phyloP scores from a whole-genome alignment of 129 eudicot species.

The Pseudognaphalium luteoalbum region DNA sequence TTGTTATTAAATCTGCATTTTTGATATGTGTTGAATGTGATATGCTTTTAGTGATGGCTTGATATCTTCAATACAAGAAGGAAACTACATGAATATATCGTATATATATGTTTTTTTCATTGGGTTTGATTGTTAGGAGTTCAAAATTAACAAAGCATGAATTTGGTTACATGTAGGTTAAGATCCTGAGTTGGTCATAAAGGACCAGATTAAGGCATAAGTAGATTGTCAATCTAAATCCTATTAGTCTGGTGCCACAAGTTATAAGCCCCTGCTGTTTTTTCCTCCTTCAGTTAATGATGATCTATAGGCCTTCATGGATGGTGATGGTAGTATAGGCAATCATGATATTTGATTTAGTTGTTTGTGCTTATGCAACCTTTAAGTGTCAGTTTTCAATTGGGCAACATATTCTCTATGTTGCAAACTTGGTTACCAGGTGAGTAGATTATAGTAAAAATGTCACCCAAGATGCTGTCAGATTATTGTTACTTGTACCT shows the following conservation, averaged over 20 bases:
- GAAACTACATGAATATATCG: neutral
- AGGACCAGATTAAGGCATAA: neutral
- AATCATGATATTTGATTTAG: neutral
- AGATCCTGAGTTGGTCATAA: neutral
- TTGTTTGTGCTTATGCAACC: neutral
- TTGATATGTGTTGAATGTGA: neutral
- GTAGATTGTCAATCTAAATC: neutral
- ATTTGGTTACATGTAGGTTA: neutral
- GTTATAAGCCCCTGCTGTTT: neutral
- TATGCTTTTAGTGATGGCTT: neutral
- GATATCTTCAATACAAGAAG: neutral
- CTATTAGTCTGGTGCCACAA: neutral
- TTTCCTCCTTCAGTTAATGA: neutral
- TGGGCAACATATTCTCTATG: neutral
- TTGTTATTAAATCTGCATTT: conserved; percentile 6
- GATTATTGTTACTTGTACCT: neutral
- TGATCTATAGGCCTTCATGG: neutral
- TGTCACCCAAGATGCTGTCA: neutral
- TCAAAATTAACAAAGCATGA: neutral
- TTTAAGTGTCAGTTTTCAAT: neutral
- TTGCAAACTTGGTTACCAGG: neutral
- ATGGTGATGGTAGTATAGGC: neutral
- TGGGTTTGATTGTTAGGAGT: neutral
- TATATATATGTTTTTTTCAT: neutral
- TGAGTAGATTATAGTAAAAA: neutral